A percentile compares a stretch with the other conserved stretches of the same genome.
phyloP scores from a whole-genome alignment of 2,329 filamentous ascomycete species.

The Cucurbitaria berberidis region DNA sequence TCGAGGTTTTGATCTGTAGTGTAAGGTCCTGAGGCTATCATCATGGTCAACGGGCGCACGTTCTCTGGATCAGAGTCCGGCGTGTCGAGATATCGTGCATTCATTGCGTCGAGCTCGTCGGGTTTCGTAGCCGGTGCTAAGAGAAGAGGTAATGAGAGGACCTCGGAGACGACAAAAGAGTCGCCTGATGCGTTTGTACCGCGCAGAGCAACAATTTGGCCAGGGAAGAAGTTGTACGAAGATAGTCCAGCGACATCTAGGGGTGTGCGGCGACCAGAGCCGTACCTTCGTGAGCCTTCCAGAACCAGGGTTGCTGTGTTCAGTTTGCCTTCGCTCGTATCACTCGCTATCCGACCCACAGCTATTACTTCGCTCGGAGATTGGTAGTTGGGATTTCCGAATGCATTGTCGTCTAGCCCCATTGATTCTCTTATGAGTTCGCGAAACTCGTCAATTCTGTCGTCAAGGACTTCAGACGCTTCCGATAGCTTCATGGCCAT shows the following conservation, averaged over 20 bases:
- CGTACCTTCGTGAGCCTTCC: conserved; percentile 83
- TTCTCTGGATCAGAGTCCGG: conserved; percentile 59
- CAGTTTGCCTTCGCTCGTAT: conserved; percentile 82
- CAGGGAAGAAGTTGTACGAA: conserved; percentile 86
- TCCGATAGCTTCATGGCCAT: conserved; percentile 95
- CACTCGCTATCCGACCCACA: conserved; percentile 89
- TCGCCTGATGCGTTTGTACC: conserved; percentile 87
- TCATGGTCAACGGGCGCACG: conserved; percentile 71
- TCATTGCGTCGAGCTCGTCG: conserved; percentile 69
- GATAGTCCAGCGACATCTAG: conserved; percentile 74
- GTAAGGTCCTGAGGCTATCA: conserved; percentile 86
- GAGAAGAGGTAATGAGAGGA: conserved; percentile 76
- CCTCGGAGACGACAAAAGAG: conserved; percentile 79
- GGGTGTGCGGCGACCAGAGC: conserved; percentile 81
- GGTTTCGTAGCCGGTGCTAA: conserved; percentile 74
- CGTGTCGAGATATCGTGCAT: conserved; percentile 70
- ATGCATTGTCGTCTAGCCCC: conserved; percentile 76
- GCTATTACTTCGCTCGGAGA: conserved; percentile 87
- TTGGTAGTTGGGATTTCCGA: conserved; percentile 85
- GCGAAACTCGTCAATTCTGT: conserved; percentile 90
- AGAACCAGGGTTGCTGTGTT: conserved; percentile 85
- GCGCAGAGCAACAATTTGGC: conserved; percentile 86
- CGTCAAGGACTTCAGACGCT: conserved; percentile 90
- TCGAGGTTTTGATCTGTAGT: conserved; percentile 91
- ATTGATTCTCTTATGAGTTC: conserved; percentile 76